Base-by-base conservation (phyloP, 805 yeast genomes). In the Millerozyma miso region DNA sequence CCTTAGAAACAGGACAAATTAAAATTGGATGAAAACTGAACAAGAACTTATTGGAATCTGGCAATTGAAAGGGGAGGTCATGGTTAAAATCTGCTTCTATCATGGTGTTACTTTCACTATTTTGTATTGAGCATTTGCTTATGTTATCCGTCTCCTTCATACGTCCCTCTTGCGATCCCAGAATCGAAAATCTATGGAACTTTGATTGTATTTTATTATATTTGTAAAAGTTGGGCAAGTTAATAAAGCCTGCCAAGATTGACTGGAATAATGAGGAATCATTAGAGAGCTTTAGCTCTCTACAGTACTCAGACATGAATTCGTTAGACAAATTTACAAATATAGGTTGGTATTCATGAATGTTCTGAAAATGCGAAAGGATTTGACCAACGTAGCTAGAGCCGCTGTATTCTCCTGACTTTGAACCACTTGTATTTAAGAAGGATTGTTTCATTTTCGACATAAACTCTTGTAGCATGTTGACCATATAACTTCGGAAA, bases 1-100 rank as follows among this genome's bases (percentile, higher is more conserved):
- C 75, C 46, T 69, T 67, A 3, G 74, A 63, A 10, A 70, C 68
- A 3, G 75, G 74, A 47, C 75, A 70, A n/a, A 69, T 67, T 51
- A 70, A 70, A 10, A 70, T 68, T 3, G 74, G 73, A 51, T 70
- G 75, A 51, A 63, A 63, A 29, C 61, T 59, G 53, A 70, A 70
- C 19, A 69, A 52, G 41, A 68, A 67, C 41, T 69, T 50, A 49
- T 61, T 64, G 12, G 66, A 53, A 44, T 69, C 72, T 0, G 73
- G 70, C 16, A 70, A 50, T 48, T 65, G 72, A 50, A 70, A 70
- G 6, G 75, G 74, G 33, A 70, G 48, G 43, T 70, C 75, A 39
- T 39, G 60, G 18, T 46, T 52, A 47, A 47, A 56, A 3, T 60
- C 56, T 1, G 63, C 62, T 14, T 45, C 47, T 2, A 15, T 31